These are phyloP conservation scores for Apiosordaria backusii DNA, from an alignment of 495 filamentous ascomycete species.

Conservation along the genomic window DNA sequence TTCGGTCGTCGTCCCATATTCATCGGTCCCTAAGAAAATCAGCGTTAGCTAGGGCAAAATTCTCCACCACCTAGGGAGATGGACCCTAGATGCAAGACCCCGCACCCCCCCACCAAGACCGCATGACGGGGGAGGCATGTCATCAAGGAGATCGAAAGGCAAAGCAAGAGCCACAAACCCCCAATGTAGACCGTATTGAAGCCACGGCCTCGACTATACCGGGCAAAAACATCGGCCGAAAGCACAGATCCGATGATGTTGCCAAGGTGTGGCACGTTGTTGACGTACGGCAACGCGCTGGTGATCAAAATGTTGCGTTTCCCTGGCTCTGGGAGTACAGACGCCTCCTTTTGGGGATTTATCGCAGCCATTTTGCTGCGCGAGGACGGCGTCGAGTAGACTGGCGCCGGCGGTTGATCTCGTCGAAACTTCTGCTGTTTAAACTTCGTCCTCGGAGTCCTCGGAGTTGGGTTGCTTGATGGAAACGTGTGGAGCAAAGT, in stretches of 20 bases:
- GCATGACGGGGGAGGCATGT: too few species aligned
- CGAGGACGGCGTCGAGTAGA: too few species aligned
- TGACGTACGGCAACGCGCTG: slow-evolving; percentile 75
- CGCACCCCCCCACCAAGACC: too few species aligned
- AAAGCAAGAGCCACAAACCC: slow-evolving; percentile 33
- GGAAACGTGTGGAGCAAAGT: too few species aligned
- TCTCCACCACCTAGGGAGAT: neutral
- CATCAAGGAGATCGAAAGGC: too few species aligned
- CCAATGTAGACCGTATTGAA: slow-evolving; percentile 50
- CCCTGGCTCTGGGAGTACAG: slow-evolving; percentile 40
- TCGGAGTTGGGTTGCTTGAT: too few species aligned
- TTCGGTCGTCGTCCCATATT: slow-evolving; percentile 76
- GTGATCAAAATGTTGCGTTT: slow-evolving; percentile 52
- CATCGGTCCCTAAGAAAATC: slow-evolving; percentile 7
- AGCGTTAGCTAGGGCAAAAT: neutral
- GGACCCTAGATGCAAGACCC: too few species aligned
- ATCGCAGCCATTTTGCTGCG: too few species aligned
- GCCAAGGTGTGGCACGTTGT: slow-evolving; percentile 88
- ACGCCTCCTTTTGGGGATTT: too few species aligned
- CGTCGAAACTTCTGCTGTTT: too few species aligned
- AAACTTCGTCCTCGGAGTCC: too few species aligned
- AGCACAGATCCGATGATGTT: slow-evolving; percentile 72
- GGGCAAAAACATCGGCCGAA: slow-evolving; percentile 63
- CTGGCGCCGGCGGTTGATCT: too few species aligned
- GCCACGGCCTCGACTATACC: slow-evolving; percentile 37